These are phyloP conservation scores for Eucalyptus sp. DNA, from an alignment of 345 rosid genomes.

Conservation along the genomic window DNA sequence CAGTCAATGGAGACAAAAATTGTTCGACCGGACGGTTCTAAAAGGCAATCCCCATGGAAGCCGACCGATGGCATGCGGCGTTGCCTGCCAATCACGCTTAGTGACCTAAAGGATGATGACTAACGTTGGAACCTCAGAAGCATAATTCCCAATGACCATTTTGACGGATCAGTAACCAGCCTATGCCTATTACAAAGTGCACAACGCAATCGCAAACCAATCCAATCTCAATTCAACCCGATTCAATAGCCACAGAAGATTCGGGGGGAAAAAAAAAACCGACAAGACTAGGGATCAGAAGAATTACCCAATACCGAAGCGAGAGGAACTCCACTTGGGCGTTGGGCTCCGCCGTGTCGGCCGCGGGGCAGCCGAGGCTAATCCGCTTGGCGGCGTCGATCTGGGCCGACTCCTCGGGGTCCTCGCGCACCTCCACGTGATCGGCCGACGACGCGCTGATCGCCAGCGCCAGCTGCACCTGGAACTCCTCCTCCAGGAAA, in stretches of 20 bases:
- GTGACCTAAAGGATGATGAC: neutral
- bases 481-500: conserved; percentile 87
- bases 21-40: neutral
- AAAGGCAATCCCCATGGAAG: neutral
- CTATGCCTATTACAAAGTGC: neutral
- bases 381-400: conserved; percentile 93
- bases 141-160: neutral
- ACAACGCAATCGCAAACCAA: neutral
- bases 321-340: conserved; percentile 53
- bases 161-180: neutral
- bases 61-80: neutral
- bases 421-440: conserved; percentile 19
- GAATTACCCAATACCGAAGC: conserved; percentile 76
- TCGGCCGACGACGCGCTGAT: conserved; percentile 88
- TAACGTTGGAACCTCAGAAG: neutral
- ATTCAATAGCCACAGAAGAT: neutral
- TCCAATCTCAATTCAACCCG: neutral
- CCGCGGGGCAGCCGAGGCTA: conserved; percentile 64
- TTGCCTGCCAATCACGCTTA: neutral
- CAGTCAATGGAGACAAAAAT: neutral
- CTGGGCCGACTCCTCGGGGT: conserved; percentile 85
- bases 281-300: neutral
- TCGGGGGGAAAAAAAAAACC: neutral
- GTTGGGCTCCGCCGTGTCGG: conserved; percentile 32
- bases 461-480: conserved; percentile 90